These are phyloP conservation scores for Hygrocybe coccinea DNA, from an alignment of 768 basidiomycete genomes.

Conservation along the genomic window DNA sequence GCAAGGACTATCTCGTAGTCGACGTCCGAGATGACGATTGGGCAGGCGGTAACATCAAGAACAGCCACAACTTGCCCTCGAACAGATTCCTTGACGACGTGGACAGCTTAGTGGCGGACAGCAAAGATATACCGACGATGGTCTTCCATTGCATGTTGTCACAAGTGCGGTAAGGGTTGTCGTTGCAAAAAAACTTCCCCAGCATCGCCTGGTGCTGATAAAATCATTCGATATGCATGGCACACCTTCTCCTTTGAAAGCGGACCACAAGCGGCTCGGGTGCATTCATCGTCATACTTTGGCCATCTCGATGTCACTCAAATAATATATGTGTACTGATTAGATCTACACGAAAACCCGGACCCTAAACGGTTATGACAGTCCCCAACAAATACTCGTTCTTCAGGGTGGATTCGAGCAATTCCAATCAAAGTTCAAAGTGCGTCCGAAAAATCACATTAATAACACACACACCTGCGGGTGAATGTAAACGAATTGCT, in stretches of 20 bases:
- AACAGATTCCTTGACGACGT: conserved; percentile 52
- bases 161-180: conserved; percentile 68
- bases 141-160: conserved; percentile 79
- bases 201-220: background rate
- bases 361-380: conserved; percentile 37
- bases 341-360: conserved; percentile 70
- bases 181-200: too few relatives aligned
- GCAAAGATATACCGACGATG: conserved; percentile 56
- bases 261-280: conserved; percentile 74
- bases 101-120: conserved; percentile 52
- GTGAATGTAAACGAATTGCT: background rate
- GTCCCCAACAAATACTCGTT: conserved; percentile 54
- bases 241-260: too few relatives aligned
- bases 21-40: conserved; percentile 86
- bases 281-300: conserved; percentile 34
- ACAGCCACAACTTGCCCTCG: conserved; percentile 60
- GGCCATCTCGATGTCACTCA: conserved; percentile 4
- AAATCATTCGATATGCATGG: background rate
- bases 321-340: conserved; percentile 9
- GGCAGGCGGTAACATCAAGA: conserved; percentile 72
- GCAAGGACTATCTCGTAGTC: conserved; percentile 68
- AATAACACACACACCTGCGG: background rate
- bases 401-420: conserved; percentile 67
- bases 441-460: conserved; percentile 27
- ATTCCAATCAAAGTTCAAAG: conserved; percentile 70